Evolutionary conservation across 345 rosid genomes (phyloP).

Genomic region (Camelina laxa): DNA sequence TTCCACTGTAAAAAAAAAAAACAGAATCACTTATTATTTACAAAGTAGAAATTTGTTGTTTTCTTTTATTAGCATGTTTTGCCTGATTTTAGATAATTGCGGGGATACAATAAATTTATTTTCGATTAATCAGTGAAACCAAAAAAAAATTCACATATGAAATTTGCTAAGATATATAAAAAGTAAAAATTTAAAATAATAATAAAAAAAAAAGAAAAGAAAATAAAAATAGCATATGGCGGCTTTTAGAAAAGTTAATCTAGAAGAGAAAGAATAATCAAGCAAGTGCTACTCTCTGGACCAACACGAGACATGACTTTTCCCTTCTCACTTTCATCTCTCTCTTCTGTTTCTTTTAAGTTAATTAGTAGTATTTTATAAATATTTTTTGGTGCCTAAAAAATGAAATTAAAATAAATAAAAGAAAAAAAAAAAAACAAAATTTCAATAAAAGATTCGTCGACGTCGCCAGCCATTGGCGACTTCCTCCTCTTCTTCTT

Average conservation of each 20-base stretch:
- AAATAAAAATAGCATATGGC: background rate
- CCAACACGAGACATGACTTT: constrained; percentile 45
- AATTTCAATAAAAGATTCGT: constrained; percentile 35
- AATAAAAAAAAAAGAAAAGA: too few relatives aligned
- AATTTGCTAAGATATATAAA: too few relatives aligned
- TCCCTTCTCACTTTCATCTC: constrained; percentile 26
- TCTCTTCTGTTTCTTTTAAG: background rate
- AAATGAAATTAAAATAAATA: background rate
- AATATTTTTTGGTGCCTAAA: background rate
- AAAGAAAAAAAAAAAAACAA: background rate
- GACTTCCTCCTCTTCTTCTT: constrained; percentile 38
- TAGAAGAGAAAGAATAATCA: constrained; percentile 20
- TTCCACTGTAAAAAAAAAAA: background rate
- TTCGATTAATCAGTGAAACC: too few relatives aligned
- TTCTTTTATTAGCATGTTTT: background rate
- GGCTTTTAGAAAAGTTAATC: constrained; percentile 3
- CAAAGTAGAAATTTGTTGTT: background rate
- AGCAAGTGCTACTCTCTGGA: constrained; percentile 40
- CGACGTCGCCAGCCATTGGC: constrained; percentile 50
- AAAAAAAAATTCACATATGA: too few relatives aligned
- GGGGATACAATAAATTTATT: background rate
- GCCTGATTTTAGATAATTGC: background rate
- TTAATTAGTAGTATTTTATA: too few relatives aligned
- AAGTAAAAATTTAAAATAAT: too few relatives aligned
- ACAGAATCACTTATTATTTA: background rate